Evolutionary conservation across 169 alveolate species (phyloP).

Genomic region (Plasmodium gallinaceum): DNA sequence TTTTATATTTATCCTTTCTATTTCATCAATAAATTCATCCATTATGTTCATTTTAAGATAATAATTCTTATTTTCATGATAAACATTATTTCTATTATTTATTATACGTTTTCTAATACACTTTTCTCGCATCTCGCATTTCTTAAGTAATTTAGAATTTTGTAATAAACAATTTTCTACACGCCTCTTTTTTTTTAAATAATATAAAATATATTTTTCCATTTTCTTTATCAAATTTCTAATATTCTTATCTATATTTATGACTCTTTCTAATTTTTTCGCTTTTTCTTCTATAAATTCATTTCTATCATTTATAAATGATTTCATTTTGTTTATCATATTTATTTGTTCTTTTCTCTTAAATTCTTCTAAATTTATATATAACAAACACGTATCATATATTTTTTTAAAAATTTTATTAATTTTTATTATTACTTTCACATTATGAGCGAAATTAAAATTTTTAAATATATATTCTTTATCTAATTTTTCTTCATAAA

Average conservation of each 20-base stretch:
- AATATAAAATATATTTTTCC: conserved; percentile 13
- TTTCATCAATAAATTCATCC: background rate
- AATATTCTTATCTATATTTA: conserved; percentile 33
- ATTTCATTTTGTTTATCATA: conserved; percentile 5
- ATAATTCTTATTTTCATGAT: conserved; percentile 21
- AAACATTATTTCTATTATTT: conserved; percentile 15
- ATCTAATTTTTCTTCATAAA: background rate
- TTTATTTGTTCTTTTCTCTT: conserved; percentile 34
- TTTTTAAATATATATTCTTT: background rate
- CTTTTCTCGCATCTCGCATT: conserved; percentile 4
- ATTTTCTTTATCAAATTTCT: conserved; percentile 22
- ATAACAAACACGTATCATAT: conserved; percentile 9
- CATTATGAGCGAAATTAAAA: too few species aligned
- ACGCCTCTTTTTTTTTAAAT: background rate
- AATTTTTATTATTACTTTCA: background rate
- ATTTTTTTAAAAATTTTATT: conserved; percentile 2
- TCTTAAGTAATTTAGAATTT: background rate
- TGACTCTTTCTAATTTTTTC: conserved; percentile 20
- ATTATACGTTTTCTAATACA: conserved; percentile 9
- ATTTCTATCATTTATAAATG: conserved; percentile 21
- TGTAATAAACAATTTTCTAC: background rate
- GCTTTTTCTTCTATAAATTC: conserved; percentile 10
- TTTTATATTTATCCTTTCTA: conserved; percentile 8
- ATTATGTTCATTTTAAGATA: conserved; percentile 20
- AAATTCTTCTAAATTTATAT: conserved; percentile 12